Evolutionary conservation across 805 yeast genomes (phyloP).

Genomic region (Candida insectorum): DNA sequence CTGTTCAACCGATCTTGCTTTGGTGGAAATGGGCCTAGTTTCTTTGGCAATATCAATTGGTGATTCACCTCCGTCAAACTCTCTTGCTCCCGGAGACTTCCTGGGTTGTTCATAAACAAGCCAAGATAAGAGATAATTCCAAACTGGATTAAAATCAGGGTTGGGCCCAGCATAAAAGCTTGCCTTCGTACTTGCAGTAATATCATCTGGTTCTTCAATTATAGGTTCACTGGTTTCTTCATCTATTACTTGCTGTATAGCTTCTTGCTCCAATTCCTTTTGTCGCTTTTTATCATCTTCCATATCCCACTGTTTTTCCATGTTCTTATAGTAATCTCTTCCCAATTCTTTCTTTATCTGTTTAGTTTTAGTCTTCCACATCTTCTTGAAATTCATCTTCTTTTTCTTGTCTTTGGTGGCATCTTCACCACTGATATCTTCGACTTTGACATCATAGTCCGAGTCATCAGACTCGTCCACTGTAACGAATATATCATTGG

Average conservation of each 20-base stretch:
- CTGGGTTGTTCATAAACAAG: conserved; percentile 24
- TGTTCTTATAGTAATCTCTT: conserved; percentile 16
- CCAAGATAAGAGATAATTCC: conserved; percentile 39
- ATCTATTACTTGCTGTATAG: too few species aligned
- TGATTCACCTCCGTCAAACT: neutral
- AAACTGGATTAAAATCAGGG: conserved; percentile 31
- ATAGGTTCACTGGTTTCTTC: conserved; percentile 1
- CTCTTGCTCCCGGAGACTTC: too few species aligned
- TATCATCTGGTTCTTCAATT: conserved; percentile 5
- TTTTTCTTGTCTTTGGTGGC: conserved; percentile 14
- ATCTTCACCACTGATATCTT: conserved; percentile 6
- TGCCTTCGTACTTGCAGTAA: neutral
- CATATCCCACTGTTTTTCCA: conserved; percentile 16
- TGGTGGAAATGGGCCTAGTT: neutral
- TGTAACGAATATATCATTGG: conserved; percentile 18
- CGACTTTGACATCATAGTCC: conserved; percentile 9
- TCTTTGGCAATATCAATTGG: neutral
- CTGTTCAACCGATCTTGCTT: conserved; percentile 2
- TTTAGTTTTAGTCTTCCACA: conserved; percentile 18
- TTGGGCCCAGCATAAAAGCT: conserved; percentile 13
- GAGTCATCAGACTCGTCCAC: conserved; percentile 16
- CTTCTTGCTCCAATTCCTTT: conserved; percentile 4
- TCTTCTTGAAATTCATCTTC: conserved; percentile 11
- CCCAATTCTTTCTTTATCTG: conserved; percentile 24
- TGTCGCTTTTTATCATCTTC: conserved; percentile 12